Evolutionary conservation across 371 early-diverging fungal species (phyloP), one percentile per base, ranked within the genome.

Genomic region (Dipsacomyces acuminosporus): DNA sequence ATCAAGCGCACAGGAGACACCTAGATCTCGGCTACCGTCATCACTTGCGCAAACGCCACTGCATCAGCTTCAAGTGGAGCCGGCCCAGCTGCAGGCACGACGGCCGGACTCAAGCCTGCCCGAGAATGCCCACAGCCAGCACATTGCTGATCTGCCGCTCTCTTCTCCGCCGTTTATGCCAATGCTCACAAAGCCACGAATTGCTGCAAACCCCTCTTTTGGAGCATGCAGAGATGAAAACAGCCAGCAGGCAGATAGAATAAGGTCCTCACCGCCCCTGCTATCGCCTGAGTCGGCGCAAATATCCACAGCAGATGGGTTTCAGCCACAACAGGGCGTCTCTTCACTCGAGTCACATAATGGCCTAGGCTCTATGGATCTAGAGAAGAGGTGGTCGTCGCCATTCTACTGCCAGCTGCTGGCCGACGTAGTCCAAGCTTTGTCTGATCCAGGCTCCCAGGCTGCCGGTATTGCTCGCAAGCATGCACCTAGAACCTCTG

Each of bases 331-430:
- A n/a, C 30, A 30, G 11, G 30, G 30, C 7, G 7, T 11, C 11
- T 30, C 30, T 30, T 3, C 2, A 8, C 20, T 20, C 17, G 48
- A 21, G 30, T 6, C 24, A 21, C 38, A 18, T 11, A n/a, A 30
- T 17, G 19, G 23, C 20, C 41, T 61, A 17, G 48, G 43, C 13
- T 33, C 40, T 1, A 22, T 52, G 19, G 43, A 61, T 18, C 9
- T 42, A 35, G 45, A 45, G 13, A 40, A 47, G 3, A 56, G 71
- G 26, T 71, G 66, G 66, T 25, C 50, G 11, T 44, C 53, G 34
- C 61, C 62, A 0, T 61, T 55, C 5, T 71, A 71, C 48, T 66
- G 71, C 49, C 71, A 71, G 54, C 41, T 71, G 38, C 25, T 71
- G 48, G 45, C 71, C 3, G 71, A 71, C 38, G 61, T 71, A 9